These are phyloP conservation scores for Blastobotrys ciferrii DNA, from an alignment of 1,139 yeast species.

Conservation along the genomic window DNA sequence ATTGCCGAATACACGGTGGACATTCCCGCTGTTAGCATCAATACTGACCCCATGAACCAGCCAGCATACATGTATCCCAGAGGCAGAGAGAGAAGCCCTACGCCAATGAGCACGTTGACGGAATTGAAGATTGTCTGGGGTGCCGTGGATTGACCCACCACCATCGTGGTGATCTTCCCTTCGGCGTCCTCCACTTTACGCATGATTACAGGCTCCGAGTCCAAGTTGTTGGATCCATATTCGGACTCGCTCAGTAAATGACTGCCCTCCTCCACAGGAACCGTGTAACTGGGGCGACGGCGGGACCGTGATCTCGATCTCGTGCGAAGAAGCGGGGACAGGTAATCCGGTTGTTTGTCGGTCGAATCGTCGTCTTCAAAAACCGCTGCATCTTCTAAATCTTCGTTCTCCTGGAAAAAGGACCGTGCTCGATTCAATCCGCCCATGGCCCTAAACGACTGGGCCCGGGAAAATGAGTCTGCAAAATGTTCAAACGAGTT, in stretches of 20 bases:
- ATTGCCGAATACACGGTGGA: conserved; percentile 71
- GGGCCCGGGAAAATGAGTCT: conserved; percentile 75
- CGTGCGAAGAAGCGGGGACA: conserved; percentile 10
- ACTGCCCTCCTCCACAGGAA: conserved; percentile 25
- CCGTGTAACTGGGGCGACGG: conserved; percentile 19
- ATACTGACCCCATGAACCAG: conserved; percentile 63
- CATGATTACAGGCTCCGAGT: conserved; percentile 55
- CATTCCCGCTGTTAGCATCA: conserved; percentile 56
- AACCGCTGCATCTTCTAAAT: conserved; percentile 26
- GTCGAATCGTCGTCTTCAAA: conserved; percentile 17
- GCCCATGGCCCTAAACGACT: conserved; percentile 59
- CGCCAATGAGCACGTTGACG: conserved; percentile 79
- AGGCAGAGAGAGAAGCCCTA: conserved; percentile 82
- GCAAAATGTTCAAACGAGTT: conserved; percentile 78
- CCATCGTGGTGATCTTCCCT: conserved; percentile 70
- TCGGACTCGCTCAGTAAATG: conserved; percentile 29
- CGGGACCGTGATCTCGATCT: conserved; percentile 11
- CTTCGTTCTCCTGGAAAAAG: conserved; percentile 40
- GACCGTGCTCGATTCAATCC: conserved; percentile 45
- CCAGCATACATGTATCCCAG: conserved; percentile 78
- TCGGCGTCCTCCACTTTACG: conserved; percentile 68
- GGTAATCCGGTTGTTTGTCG: conserved; percentile 5
- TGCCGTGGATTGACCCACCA: conserved; percentile 81
- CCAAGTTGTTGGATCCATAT: conserved; percentile 34
- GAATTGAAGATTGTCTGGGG: conserved; percentile 89